Evolutionary conservation across 192 early-diverging fungal genomes (phyloP).

Genomic region (Allomyces macrogynus): DNA sequence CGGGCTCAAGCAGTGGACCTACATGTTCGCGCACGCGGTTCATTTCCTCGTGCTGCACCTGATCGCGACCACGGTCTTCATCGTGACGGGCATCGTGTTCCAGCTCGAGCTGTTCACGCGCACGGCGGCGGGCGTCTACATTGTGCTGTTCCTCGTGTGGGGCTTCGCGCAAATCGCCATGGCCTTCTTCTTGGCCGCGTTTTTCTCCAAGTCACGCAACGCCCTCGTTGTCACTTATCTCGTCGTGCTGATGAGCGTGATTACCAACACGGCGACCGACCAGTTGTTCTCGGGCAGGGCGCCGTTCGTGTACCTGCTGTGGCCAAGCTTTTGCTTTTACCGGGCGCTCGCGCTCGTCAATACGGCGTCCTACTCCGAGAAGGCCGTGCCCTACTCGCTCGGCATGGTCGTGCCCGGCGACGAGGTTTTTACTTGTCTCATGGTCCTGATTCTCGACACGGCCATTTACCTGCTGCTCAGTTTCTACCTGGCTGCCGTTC

Average conservation of each 20-base stretch:
- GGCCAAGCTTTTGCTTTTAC: slow-evolving; percentile 57
- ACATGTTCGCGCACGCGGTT: slow-evolving; percentile 42
- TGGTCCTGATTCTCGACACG: slow-evolving; percentile 26
- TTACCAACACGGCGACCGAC: slow-evolving; percentile 33
- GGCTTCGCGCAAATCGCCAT: slow-evolving; percentile 38
- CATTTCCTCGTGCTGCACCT: slow-evolving; percentile 37
- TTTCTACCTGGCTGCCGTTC: slow-evolving; percentile 20
- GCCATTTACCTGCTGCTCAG: slow-evolving; percentile 26
- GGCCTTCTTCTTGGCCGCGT: slow-evolving; percentile 36
- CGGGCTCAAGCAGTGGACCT: slow-evolving; percentile 34
- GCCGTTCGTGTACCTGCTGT: slow-evolving; percentile 28
- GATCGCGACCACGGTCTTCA: slow-evolving; percentile 35
- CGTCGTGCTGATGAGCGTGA: slow-evolving; percentile 38
- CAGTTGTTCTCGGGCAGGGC: slow-evolving; percentile 15
- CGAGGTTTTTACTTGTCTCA: slow-evolving; percentile 30
- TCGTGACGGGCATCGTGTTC: slow-evolving; percentile 32
- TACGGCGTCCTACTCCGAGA: slow-evolving; percentile 16
- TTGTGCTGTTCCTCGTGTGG: slow-evolving; percentile 44
- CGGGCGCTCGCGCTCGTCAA: slow-evolving; percentile 31
- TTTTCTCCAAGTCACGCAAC: slow-evolving; percentile 33
- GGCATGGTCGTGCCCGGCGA: slow-evolving; percentile 27
- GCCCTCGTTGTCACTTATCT: slow-evolving; percentile 43
- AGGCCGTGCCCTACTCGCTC: slow-evolving; percentile 26
- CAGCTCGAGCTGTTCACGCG: slow-evolving; percentile 40
- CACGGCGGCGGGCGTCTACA: slow-evolving; percentile 24